phyloP scores from a whole-genome alignment of 257 asterid species.

The Solanum clarkiae region DNA sequence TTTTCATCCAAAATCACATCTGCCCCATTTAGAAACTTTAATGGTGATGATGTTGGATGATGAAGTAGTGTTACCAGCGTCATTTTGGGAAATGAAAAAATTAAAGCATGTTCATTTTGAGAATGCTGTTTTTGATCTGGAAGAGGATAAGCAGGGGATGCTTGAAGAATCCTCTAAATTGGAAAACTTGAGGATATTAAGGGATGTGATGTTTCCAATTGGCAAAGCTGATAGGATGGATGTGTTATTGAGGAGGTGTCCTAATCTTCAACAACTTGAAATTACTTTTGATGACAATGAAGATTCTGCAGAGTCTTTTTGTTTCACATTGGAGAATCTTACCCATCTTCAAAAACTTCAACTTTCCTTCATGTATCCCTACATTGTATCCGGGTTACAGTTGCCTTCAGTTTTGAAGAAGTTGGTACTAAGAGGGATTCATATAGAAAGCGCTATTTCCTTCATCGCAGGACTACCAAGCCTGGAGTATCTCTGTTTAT shows the following conservation, averaged over 20 bases:
- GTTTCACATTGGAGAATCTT: neutral
- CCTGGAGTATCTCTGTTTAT: neutral
- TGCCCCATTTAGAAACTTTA: neutral
- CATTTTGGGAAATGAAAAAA: neutral
- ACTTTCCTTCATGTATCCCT: fast-evolving
- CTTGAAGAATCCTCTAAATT: neutral
- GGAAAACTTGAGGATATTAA: neutral
- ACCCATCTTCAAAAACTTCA: neutral
- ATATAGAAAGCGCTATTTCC: neutral
- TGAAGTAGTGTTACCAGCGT: neutral
- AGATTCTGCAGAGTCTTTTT: neutral
- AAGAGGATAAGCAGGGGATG: neutral
- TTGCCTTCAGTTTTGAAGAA: neutral
- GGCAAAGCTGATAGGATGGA: neutral
- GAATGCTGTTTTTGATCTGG: neutral
- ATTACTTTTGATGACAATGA: no score
- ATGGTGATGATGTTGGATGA: fast-evolving
- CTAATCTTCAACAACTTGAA: neutral
- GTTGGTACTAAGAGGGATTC: neutral
- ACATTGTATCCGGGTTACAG: neutral
- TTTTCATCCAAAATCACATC: neutral
- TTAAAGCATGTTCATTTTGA: neutral
- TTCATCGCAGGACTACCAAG: neutral
- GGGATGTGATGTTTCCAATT: no score
- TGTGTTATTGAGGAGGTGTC: neutral